A percentile compares a stretch with the other conserved stretches of the same genome.
These are phyloP conservation scores for Lanmaoa pseudosensibilis DNA, from an alignment of 768 basidiomycete genomes.

Conservation along the genomic window DNA sequence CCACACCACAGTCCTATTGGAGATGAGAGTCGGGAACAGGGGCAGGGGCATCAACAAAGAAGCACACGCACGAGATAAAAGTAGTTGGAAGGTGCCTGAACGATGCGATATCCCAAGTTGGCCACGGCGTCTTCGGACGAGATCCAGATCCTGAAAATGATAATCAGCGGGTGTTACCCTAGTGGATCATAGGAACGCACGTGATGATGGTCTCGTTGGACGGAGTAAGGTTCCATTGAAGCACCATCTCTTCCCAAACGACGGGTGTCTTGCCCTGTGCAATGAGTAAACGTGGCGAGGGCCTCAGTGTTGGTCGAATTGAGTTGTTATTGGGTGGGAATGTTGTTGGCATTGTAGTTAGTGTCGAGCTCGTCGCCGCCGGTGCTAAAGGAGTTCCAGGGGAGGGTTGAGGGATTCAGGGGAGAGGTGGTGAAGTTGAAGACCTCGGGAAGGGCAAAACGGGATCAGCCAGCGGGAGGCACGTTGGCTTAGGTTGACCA, in stretches of 20 bases:
- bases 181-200: conserved; percentile 14
- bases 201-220: conserved; percentile 44
- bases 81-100: conserved; percentile 40
- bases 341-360: conserved; percentile 64
- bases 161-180: not conserved
- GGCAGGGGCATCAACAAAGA: not conserved
- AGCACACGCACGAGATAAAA: conserved; percentile 45
- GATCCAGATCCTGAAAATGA: conserved; percentile 43
- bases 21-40: not conserved
- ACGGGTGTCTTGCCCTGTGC: conserved; percentile 69
- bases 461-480: conserved; percentile 82
- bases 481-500: conserved; percentile 66
- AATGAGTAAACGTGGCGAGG: conserved; percentile 61
- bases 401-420: conserved; percentile 49
- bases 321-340: conserved; percentile 55
- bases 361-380: conserved; percentile 83
- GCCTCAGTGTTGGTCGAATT: conserved; percentile 52
- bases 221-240: conserved; percentile 40
- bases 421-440: conserved; percentile 58
- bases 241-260: conserved; percentile 74
- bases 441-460: conserved; percentile 61
- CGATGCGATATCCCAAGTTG: conserved; percentile 35
- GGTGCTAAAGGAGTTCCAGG: conserved; percentile 66
- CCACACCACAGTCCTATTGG: conserved; percentile 46
- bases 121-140: conserved; percentile 45